Conservation (phyloP, 768 basidiomycete species). For the Russula earlei region DNA sequence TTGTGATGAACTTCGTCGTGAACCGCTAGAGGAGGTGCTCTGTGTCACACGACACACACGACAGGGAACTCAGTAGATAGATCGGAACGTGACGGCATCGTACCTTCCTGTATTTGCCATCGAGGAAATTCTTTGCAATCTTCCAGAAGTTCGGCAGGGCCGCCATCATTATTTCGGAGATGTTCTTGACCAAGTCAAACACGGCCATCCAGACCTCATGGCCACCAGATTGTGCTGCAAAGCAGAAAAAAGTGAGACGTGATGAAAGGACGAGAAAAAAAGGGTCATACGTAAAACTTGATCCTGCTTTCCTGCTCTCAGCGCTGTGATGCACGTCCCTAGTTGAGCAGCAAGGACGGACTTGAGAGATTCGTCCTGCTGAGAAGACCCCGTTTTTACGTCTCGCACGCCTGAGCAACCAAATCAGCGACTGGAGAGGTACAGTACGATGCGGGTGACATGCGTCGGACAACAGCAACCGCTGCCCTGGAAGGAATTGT, state of each 20-base stretch:
- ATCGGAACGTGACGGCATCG: neutral
- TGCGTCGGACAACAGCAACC: conserved; percentile 43
- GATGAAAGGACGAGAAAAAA: too few relatives aligned
- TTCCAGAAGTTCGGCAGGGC: conserved; percentile 91
- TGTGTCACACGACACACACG: neutral
- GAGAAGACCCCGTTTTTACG: conserved; percentile 30
- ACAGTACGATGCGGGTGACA: conserved; percentile 11
- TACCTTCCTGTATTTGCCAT: conserved; percentile 89
- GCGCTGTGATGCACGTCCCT: conserved; percentile 45
- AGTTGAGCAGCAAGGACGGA: conserved; percentile 46
- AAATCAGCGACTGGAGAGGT: conserved; percentile 5
- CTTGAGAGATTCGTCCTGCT: conserved; percentile 32
- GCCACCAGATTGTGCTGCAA: conserved; percentile 56
- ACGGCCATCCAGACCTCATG: conserved; percentile 78
- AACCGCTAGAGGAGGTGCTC: conserved; percentile 30
- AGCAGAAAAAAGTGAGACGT: too few relatives aligned
- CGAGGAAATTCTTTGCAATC: conserved; percentile 82
- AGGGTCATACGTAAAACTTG: conserved; percentile 42
- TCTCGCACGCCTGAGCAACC: conserved; percentile 37
- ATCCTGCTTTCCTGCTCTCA: conserved; percentile 60
- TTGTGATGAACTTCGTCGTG: conserved; percentile 73
- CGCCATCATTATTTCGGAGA: conserved; percentile 81
- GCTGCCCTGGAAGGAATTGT: conserved; percentile 46
- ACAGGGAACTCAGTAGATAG: neutral
- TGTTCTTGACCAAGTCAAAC: conserved; percentile 66